Evolutionary conservation across 2,329 filamentous ascomycete species (phyloP).

Genomic region (Penicillium rolfsii): DNA sequence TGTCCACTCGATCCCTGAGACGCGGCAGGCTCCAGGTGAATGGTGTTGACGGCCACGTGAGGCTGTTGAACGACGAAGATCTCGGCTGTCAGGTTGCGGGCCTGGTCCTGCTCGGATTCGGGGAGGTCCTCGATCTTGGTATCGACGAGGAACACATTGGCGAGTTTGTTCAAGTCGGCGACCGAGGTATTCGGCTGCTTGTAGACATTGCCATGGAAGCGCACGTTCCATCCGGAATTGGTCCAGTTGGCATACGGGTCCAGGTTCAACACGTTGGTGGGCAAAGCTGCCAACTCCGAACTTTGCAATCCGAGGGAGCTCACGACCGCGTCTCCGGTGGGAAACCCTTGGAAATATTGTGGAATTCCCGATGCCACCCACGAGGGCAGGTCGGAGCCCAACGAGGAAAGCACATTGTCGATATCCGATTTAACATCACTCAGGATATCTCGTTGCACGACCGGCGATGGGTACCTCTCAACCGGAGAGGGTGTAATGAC

Average conservation of each 20-base stretch:
- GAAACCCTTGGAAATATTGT: slow-evolving; percentile 29
- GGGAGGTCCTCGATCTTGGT: slow-evolving; percentile 64
- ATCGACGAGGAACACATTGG: slow-evolving; percentile 71
- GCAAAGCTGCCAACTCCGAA: slow-evolving; percentile 20
- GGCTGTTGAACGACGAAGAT: slow-evolving; percentile 76
- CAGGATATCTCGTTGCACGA: background rate
- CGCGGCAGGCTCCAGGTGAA: slow-evolving; percentile 61
- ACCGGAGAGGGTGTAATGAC: slow-evolving; percentile 2
- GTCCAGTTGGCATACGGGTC: slow-evolving; percentile 73
- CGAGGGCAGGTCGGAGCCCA: slow-evolving; percentile 24
- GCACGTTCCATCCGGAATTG: slow-evolving; percentile 73
- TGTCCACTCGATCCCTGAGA: slow-evolving; percentile 52
- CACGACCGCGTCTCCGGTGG: slow-evolving; percentile 25
- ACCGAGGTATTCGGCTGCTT: slow-evolving; percentile 72
- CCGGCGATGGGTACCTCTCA: background rate
- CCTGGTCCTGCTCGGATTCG: slow-evolving; percentile 64
- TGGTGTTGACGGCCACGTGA: slow-evolving; percentile 44
- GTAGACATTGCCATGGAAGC: slow-evolving; percentile 80
- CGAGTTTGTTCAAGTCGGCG: slow-evolving; percentile 67
- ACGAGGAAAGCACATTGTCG: slow-evolving; percentile 1
- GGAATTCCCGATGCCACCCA: slow-evolving; percentile 31
- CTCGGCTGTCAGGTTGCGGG: slow-evolving; percentile 71
- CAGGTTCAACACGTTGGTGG: slow-evolving; percentile 30
- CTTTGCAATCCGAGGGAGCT: slow-evolving; percentile 27
- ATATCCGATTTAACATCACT: slow-evolving; percentile 2